A percentile compares a stretch with the other conserved stretches of the same genome.
phyloP scores from a whole-genome alignment of 352 stramenopile species.

The Phytophthora meadii region DNA sequence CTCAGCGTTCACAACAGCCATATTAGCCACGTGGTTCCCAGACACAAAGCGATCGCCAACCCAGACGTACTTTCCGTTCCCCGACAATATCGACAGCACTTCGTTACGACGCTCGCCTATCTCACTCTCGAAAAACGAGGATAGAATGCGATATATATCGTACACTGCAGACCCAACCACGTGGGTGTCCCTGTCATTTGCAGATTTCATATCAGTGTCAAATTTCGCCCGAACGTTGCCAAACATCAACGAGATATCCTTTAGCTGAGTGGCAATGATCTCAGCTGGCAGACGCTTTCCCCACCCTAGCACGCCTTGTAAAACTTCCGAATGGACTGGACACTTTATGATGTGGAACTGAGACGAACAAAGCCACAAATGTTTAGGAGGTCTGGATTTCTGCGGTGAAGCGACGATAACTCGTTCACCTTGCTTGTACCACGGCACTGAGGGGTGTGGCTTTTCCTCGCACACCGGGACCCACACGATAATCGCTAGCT shows the following conservation, averaged over 20 bases:
- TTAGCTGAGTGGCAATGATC: conserved; percentile 59
- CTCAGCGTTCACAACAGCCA: conserved; percentile 60
- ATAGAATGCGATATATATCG: conserved; percentile 64
- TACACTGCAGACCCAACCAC: conserved; percentile 63
- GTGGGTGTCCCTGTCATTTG: conserved; percentile 38
- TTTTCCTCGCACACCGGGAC: conserved; percentile 56
- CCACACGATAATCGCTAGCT: conserved; percentile 65
- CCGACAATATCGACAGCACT: conserved; percentile 48
- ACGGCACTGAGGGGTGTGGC: conserved; percentile 45
- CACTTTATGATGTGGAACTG: conserved; percentile 68
- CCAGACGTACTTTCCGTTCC: conserved; percentile 65
- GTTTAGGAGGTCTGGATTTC: conserved; percentile 47
- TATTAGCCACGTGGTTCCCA: conserved; percentile 57
- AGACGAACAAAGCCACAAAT: conserved; percentile 69
- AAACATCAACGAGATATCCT: conserved; percentile 54
- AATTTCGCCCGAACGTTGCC: conserved; percentile 4
- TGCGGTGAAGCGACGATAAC: conserved; percentile 57
- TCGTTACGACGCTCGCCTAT: conserved; percentile 18
- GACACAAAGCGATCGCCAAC: conserved; percentile 65
- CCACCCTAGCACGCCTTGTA: conserved; percentile 59
- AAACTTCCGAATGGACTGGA: conserved; percentile 45
- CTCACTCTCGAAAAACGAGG: conserved; percentile 65
- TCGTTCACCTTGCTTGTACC: conserved; percentile 41
- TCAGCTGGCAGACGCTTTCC: conserved; percentile 42
- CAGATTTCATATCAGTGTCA: conserved; percentile 3